Evolutionary conservation across 2,329 filamentous ascomycete species (phyloP), one percentile per base, ranked within the genome.

Genomic region (Arachnopeziza araneosa): DNA sequence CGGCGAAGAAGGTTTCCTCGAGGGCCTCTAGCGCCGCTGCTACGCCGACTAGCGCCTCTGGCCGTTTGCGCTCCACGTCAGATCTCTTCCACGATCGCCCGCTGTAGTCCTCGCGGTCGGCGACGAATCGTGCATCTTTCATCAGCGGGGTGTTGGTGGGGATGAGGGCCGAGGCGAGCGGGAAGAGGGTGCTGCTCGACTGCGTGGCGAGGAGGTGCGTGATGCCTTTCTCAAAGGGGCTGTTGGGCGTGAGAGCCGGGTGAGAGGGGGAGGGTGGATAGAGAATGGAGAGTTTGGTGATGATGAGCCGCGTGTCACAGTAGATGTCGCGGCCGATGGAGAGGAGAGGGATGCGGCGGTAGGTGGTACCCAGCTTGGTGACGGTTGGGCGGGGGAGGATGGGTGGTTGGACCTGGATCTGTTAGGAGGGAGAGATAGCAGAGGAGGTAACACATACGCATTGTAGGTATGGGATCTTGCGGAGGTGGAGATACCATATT

Each of bases 331-430:
- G 78, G 19, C 86, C 87, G 65, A 90, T 84, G 23, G 83, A 75
- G 55, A 91, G 73, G 55, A 91, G 69, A 1, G 88, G 88, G 59
- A 90, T 90, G 60, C 88, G 86, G 3, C 88, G 82, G 74, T 92
- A 87, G 7, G 77, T 75, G 58, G 90, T 78, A 24, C 85, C 86
- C 17, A 91, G 78, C 1, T 76, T 75, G 21, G 76, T 73, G 17
- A 90, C 70, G 70, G 89, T 86, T 0, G 86, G 86, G 24, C 88
- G 84, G 7, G 88, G 88, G 70, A 90, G 77, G 36, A 82, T 79
- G 2, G 78, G 75, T 0, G 88, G 86, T 83, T 91, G 87, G 55
- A 85, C 73, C 86, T 88, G 62, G 22, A 52, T 51, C 8, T 57
- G 30, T 64, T 56, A 62, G 52, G 24, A 55, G 53, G n/a, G 32